phyloP scores from a whole-genome alignment of 352 stramenopile genomes.

The Globisporangium cederbergense region DNA sequence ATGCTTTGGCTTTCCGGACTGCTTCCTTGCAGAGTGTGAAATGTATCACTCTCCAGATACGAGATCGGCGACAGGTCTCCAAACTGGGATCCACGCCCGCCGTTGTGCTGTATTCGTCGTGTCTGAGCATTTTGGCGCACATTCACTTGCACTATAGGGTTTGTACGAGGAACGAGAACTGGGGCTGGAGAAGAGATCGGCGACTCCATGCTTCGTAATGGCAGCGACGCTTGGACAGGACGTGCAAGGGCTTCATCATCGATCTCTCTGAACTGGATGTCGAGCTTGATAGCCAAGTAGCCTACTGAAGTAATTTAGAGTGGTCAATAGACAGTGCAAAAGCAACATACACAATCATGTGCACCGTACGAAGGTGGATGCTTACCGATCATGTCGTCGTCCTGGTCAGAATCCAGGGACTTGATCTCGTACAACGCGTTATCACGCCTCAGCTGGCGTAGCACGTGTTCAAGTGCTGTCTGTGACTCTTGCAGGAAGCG shows the following conservation, averaged over 20 bases:
- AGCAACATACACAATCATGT: background rate
- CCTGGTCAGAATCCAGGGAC: slow-evolving; percentile 2
- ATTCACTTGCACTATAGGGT: slow-evolving; percentile 4
- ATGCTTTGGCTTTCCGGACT: background rate
- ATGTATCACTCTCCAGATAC: slow-evolving; percentile 11
- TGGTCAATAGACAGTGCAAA: background rate
- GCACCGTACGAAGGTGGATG: background rate
- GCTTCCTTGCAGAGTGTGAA: slow-evolving; percentile 2
- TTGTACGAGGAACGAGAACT: slow-evolving; percentile 5
- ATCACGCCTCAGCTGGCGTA: slow-evolving; percentile 25
- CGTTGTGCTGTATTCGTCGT: background rate
- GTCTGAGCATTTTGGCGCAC: background rate
- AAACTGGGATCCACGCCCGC: background rate
- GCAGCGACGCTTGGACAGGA: background rate
- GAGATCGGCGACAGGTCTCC: slow-evolving; percentile 4
- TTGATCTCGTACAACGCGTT: slow-evolving; percentile 43
- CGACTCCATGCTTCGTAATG: background rate
- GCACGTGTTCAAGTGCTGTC: slow-evolving; percentile 22
- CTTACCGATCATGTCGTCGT: slow-evolving; percentile 16
- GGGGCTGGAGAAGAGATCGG: background rate
- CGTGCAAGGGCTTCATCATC: background rate
- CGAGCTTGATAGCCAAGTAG: slow-evolving; percentile 31
- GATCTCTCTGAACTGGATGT: slow-evolving; percentile 4
- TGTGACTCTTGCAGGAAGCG: background rate
- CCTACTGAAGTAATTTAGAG: slow-evolving; percentile 9